Evolutionary conservation across 2,329 filamentous ascomycete genomes (phyloP), one percentile per base, ranked within the genome.

Genomic region (Trichoderma guizhouense): DNA sequence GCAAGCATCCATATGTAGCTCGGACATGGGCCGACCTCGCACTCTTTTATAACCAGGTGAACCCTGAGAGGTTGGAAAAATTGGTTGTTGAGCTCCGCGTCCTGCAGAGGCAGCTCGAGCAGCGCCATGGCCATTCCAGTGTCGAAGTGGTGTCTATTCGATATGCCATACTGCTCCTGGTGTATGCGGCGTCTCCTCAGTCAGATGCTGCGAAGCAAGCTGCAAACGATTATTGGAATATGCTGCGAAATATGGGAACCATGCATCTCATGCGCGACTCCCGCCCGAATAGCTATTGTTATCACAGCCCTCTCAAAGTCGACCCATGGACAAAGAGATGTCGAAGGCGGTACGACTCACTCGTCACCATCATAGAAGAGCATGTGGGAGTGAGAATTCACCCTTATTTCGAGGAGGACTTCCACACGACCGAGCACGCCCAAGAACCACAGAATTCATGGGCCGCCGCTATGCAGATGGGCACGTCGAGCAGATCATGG

Each of bases 251-350:
- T 7, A 77, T 80, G 72, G 78, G 79, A 4, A 77, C 81, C 6
- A 77, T 84, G 3, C 82, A 79, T 63, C 76, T 79, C 3, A 77
- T 83, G 36, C 80, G 81, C 21, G 81, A 82, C 66, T 75, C 81
- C 6, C 79, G 81, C 30, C 78, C 81, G 5, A 82, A 83, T 65
- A 76, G 79, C 3, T 84, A 79, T 73, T 85, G 83, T 74, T 84
- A 83, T 68, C 83, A 85, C 71, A 83, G 83, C 70, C 80, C 81
- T 0, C 77, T 85, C 74, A 84, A 83, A 74, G 80, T 83, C 7
- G 80, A 82, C n/a, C 83, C 83, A 2, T 83, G 80, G 81, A 82
- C 81, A 15, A 84, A 82, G 74, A 79, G 83, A 70, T 84, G 83
- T 71, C 79, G 80, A 28, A 79, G 83, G 62, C 79, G 81, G 65